Percentiles rank a stretch among this genome's conserved stretches.
Conservation (phyloP, 2,329 filamentous ascomycete genomes). For the Claviceps arundinis region DNA sequence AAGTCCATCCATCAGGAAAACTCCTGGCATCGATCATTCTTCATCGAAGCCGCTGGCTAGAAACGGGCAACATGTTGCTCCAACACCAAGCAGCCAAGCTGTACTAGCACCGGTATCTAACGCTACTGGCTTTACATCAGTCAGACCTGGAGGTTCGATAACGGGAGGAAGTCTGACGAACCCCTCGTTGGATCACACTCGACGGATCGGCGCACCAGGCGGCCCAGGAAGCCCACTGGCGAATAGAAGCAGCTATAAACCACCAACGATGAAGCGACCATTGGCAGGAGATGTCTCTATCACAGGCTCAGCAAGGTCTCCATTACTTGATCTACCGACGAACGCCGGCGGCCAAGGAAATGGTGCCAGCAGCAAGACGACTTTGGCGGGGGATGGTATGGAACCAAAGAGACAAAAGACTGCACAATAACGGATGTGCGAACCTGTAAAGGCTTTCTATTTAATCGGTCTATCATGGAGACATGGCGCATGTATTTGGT, state of each 20-base stretch:
- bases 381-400: conserved; percentile 13
- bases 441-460: background rate
- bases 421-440: background rate
- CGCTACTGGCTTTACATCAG: conserved; percentile 16
- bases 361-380: background rate
- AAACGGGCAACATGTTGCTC: conserved; percentile 38
- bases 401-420: conserved; percentile 42
- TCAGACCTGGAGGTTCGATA: conserved; percentile 15
- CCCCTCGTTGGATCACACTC: conserved; percentile 37
- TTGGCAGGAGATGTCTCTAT: conserved; percentile 17
- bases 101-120: conserved; percentile 11
- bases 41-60: conserved; percentile 60
- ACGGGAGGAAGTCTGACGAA: conserved; percentile 33
- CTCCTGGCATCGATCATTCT: conserved; percentile 71
- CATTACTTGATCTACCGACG: conserved; percentile 36
- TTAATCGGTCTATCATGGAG: background rate
- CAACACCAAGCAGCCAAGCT: conserved; percentile 18
- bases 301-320: conserved; percentile 22
- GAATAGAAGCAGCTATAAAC: conserved; percentile 45
- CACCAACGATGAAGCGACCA: conserved; percentile 45
- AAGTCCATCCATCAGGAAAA: conserved; percentile 78
- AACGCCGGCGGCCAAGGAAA: conserved; percentile 23
- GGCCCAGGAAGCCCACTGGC: conserved; percentile 40
- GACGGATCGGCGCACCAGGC: conserved; percentile 46
- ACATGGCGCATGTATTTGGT: conserved; percentile 14